phyloP scores from a whole-genome alignment of 2,329 filamentous ascomycete genomes.

The Aspergillus neotritici region DNA sequence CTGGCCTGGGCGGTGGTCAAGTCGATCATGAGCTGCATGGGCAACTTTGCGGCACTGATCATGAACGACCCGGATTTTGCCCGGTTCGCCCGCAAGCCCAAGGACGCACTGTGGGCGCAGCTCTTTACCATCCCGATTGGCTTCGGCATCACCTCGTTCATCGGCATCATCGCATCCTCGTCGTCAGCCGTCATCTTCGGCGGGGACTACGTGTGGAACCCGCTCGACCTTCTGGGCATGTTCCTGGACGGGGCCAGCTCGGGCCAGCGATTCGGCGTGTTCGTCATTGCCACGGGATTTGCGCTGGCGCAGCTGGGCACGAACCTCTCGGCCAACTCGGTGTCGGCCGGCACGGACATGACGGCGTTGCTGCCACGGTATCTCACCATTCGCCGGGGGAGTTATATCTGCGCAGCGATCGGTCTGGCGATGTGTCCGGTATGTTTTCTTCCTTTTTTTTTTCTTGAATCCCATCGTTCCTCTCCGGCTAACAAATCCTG shows the following conservation, averaged over 20 bases:
- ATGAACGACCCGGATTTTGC: conserved; percentile 75
- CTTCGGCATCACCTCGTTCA: conserved; percentile 76
- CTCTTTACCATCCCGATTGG: conserved; percentile 65
- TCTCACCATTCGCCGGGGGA: conserved; percentile 78
- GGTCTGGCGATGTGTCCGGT: conserved; percentile 81
- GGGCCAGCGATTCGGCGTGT: conserved; percentile 67
- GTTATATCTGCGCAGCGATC: conserved; percentile 74
- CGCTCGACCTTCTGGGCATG: conserved; percentile 58
- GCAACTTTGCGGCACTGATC: conserved; percentile 86
- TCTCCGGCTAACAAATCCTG: conserved; percentile 8
- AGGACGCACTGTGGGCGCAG: conserved; percentile 74
- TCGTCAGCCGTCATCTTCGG: conserved; percentile 60
- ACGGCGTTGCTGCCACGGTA: conserved; percentile 73
- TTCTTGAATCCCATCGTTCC: background rate
- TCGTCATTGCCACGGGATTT: conserved; percentile 65
- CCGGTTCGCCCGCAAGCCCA: conserved; percentile 71
- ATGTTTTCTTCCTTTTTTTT: conserved; percentile 9
- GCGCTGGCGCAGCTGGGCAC: conserved; percentile 77
- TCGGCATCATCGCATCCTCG: conserved; percentile 73
- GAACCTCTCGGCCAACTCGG: conserved; percentile 81
- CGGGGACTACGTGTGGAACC: conserved; percentile 64
- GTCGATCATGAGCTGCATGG: conserved; percentile 82
- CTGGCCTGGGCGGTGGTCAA: conserved; percentile 78
- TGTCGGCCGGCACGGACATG: conserved; percentile 77
- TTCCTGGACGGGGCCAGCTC: conserved; percentile 66